These are phyloP conservation scores for Thielaviopsis punctulata DNA, from an alignment of 2,329 filamentous ascomycete species.

Conservation along the genomic window DNA sequence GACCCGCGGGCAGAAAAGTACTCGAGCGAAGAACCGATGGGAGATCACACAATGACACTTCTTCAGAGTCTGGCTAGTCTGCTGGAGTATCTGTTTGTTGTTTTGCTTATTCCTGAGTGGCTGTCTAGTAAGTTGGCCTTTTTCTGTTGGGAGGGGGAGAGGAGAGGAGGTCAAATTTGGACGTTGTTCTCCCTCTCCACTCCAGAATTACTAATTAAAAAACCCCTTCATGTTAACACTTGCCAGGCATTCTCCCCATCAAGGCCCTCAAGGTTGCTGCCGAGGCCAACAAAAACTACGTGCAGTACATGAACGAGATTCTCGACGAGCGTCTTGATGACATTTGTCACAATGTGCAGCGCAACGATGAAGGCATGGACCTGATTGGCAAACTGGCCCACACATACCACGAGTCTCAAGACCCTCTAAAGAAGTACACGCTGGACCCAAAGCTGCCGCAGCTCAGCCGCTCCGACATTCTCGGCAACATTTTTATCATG, in stretches of 20 bases:
- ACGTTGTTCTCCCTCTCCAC: no score
- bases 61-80: slow-evolving; percentile 42
- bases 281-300: slow-evolving; percentile 43
- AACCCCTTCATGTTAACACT: not conserved
- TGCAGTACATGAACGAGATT: slow-evolving; percentile 52
- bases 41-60: slow-evolving; percentile 48
- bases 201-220: no score
- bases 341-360: slow-evolving; percentile 19
- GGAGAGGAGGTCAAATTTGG: not conserved
- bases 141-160: not conserved
- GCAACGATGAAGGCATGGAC: slow-evolving; percentile 31
- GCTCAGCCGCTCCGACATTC: slow-evolving; percentile 46
- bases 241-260: slow-evolving; percentile 29
- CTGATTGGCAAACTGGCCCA: slow-evolving; percentile 34
- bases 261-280: slow-evolving; percentile 33
- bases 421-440: slow-evolving; percentile 11
- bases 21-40: slow-evolving; percentile 26
- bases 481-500: slow-evolving; percentile 55
- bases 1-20: slow-evolving; percentile 32
- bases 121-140: slow-evolving; percentile 27
- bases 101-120: slow-evolving; percentile 42
- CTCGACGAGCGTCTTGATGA: slow-evolving; percentile 40
- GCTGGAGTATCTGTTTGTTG: slow-evolving; percentile 44
- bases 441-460: slow-evolving; percentile 18
- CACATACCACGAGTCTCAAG: slow-evolving; percentile 21